These are phyloP conservation scores for Acacia crassicarpa DNA, from an alignment of 306 rosid genomes.

Conservation along the genomic window DNA sequence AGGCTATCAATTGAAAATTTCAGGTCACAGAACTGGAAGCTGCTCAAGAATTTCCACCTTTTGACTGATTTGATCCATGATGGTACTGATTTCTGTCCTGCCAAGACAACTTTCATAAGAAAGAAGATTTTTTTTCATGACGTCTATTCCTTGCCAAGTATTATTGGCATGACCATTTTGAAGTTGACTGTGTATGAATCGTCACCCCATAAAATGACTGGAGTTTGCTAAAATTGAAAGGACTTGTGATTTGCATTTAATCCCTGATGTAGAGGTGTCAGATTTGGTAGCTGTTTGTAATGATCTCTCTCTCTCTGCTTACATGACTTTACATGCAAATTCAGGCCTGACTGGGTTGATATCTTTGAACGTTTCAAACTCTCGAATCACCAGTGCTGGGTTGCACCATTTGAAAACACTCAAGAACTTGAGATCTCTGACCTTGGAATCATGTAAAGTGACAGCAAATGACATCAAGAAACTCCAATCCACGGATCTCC, in stretches of 20 bases:
- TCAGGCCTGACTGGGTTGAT: slow-evolving; percentile 81
- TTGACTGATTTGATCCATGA: background rate
- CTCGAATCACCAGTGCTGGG: slow-evolving; percentile 70
- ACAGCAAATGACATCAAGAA: slow-evolving; percentile 70
- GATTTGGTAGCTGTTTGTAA: background rate
- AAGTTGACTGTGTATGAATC: background rate
- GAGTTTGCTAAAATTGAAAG: background rate
- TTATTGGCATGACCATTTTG: background rate
- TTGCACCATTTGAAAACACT: slow-evolving; percentile 75
- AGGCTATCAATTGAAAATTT: background rate
- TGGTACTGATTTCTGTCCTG: background rate
- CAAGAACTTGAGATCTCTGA: slow-evolving; percentile 78
- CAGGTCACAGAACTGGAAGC: background rate
- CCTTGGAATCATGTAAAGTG: slow-evolving; percentile 86
- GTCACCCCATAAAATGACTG: background rate
- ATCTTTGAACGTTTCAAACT: slow-evolving; percentile 75
- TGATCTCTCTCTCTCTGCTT: slow-evolving; percentile 3
- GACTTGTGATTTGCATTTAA: slow-evolving; percentile 1
- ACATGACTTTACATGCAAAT: slow-evolving; percentile 35
- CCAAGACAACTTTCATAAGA: background rate
- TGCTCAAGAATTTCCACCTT: background rate
- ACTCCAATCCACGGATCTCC: slow-evolving; percentile 72
- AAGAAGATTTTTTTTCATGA: background rate
- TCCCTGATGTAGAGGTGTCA: background rate
- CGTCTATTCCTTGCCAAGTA: background rate